Percentiles rank a stretch among this genome's conserved stretches.
Conservation (phyloP, 441 rosid species). For the Erysimum cheiri region DNA sequence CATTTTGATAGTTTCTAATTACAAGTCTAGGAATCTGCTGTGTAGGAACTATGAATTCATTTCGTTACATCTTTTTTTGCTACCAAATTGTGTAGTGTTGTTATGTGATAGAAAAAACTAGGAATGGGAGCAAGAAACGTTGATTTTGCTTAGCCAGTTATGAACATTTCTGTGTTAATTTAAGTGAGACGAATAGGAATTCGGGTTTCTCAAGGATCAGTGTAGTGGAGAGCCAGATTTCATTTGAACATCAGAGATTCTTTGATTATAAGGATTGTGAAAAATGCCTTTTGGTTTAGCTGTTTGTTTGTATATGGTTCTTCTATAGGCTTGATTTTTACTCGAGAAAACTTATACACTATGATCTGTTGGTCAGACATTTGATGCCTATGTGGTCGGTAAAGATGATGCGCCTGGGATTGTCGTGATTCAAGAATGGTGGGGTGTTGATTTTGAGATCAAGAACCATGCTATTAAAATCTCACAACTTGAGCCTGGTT, state of each 20-base stretch:
- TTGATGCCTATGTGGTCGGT: conserved; percentile 91
- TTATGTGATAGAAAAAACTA: background rate
- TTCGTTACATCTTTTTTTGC: background rate
- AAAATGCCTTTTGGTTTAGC: background rate
- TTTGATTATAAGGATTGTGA: background rate
- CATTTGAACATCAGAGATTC: background rate
- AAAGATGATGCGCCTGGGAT: conserved; percentile 92
- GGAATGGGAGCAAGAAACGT: background rate
- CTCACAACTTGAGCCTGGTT: conserved; percentile 83
- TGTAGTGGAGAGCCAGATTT: background rate
- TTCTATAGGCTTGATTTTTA: background rate
- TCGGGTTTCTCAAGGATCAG: background rate
- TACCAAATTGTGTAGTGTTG: background rate
- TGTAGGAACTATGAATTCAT: background rate
- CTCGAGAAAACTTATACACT: background rate
- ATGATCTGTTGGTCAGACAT: conserved; percentile 56
- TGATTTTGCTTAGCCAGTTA: background rate
- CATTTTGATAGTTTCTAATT: background rate
- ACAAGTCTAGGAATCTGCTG: background rate
- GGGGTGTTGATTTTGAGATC: conserved; percentile 97
- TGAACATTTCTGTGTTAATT: background rate
- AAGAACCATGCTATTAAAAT: conserved; percentile 90
- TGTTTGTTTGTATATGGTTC: background rate
- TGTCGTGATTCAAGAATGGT: conserved; percentile 96
- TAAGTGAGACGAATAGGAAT: background rate